Conservation (phyloP, 352 stramenopile genomes). For the Phytophthora pisi region DNA sequence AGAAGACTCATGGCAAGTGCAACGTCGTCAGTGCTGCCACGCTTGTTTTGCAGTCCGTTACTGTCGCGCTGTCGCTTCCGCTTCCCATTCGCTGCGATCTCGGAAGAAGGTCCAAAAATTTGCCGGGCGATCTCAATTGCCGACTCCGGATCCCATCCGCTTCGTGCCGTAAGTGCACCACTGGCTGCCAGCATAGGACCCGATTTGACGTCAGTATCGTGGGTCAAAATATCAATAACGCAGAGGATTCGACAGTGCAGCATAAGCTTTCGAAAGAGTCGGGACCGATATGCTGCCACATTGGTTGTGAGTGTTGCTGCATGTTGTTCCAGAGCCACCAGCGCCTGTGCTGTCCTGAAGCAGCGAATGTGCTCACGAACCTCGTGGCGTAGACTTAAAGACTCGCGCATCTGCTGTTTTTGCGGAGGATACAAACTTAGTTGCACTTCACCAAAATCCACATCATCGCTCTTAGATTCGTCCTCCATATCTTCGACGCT, state of each 20-base stretch:
- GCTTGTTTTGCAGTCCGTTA: conserved; percentile 6
- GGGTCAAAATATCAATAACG: conserved; percentile 47
- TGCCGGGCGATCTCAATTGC: conserved; percentile 45
- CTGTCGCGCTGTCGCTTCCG: conserved; percentile 16
- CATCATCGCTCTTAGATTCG: conserved; percentile 18
- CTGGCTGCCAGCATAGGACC: conserved; percentile 8
- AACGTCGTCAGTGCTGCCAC: conserved; percentile 18
- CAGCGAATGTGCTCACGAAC: conserved; percentile 44
- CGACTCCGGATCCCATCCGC: conserved; percentile 40
- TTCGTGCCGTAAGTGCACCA: background rate
- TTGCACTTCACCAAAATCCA: conserved; percentile 3
- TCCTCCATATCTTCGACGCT: conserved; percentile 18
- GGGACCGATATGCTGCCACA: background rate
- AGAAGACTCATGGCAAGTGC: conserved; percentile 44
- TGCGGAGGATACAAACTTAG: conserved; percentile 4
- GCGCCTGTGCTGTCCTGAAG: conserved; percentile 38
- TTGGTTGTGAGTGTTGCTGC: conserved; percentile 14
- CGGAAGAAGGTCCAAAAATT: conserved; percentile 26
- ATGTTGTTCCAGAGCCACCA: conserved; percentile 33
- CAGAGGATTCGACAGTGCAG: conserved; percentile 49
- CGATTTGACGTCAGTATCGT: conserved; percentile 15
- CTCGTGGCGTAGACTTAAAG: conserved; percentile 38
- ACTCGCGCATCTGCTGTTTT: conserved; percentile 21
- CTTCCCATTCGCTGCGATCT: conserved; percentile 23
- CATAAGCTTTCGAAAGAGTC: conserved; percentile 25